Evolutionary conservation across 352 stramenopile species (phyloP).

Genomic region (Globisporangium paddicum): DNA sequence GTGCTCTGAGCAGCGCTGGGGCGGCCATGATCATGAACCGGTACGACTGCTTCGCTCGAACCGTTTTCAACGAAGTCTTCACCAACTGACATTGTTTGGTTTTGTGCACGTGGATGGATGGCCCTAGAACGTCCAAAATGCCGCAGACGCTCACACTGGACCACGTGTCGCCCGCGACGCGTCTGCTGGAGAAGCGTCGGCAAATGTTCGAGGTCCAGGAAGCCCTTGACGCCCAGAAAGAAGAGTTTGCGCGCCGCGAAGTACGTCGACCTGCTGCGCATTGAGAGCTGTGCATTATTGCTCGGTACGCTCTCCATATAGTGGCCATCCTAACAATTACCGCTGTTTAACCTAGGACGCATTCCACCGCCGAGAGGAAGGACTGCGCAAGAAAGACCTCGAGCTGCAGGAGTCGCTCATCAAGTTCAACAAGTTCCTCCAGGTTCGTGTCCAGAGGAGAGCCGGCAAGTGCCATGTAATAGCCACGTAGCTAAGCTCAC

Average conservation of each 20-base stretch:
- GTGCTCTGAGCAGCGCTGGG: slow-evolving; percentile 49
- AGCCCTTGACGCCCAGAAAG: slow-evolving; percentile 91
- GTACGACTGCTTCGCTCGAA: slow-evolving; percentile 20
- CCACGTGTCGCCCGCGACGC: slow-evolving; percentile 90
- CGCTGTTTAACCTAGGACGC: slow-evolving; percentile 56
- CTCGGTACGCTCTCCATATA: background rate
- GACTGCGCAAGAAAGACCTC: slow-evolving; percentile 91
- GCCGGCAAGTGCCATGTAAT: too few species aligned
- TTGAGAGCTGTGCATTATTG: background rate
- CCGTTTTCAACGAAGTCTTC: too few species aligned
- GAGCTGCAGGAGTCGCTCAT: slow-evolving; percentile 94
- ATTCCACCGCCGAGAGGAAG: slow-evolving; percentile 92
- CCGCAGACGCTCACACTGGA: slow-evolving; percentile 90
- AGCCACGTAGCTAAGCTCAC: too few species aligned
- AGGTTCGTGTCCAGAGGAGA: too few species aligned
- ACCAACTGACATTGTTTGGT: background rate
- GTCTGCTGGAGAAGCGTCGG: slow-evolving; percentile 91
- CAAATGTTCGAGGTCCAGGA: slow-evolving; percentile 96
- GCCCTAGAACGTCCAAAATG: slow-evolving; percentile 38
- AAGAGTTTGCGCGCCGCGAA: slow-evolving; percentile 88
- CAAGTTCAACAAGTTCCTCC: slow-evolving; percentile 95
- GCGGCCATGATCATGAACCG: slow-evolving; percentile 69
- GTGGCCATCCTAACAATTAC: background rate
- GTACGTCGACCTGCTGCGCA: slow-evolving; percentile 7
- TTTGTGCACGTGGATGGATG: background rate